A percentile compares a stretch with the other conserved stretches of the same genome.
Conservation (phyloP, 805 yeast species). For the Suhomyces sp. region DNA sequence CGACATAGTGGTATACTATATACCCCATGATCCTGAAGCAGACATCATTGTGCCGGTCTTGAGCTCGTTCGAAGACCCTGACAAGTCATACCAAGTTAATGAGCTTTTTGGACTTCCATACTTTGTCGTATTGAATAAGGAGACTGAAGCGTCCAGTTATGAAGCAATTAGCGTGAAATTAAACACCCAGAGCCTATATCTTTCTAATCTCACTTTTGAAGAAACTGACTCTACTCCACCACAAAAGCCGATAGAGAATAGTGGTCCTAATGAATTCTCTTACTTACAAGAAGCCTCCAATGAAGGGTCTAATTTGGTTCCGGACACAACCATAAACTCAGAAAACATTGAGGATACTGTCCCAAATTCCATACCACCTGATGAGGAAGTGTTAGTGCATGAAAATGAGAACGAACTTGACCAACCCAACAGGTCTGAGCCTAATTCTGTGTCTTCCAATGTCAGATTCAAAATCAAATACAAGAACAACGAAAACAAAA, state of each 20-base stretch:
- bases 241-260: background rate
- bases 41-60: slow-evolving; percentile 57
- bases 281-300: background rate
- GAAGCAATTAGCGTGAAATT: slow-evolving; percentile 58
- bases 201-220: background rate
- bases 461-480: slow-evolving; percentile 46
- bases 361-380: slow-evolving; percentile 14
- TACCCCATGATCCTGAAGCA: slow-evolving; percentile 43
- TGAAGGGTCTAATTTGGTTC: background rate
- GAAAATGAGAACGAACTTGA: slow-evolving; percentile 9
- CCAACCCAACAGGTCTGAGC: background rate
- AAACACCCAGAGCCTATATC: background rate
- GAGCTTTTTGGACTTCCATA: slow-evolving; percentile 74
- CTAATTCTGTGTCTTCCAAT: slow-evolving; percentile 39
- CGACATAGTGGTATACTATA: slow-evolving; percentile 58
- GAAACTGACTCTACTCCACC: background rate
- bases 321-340: background rate
- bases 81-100: slow-evolving; percentile 32
- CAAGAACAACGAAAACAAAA: background rate
- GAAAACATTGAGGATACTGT: slow-evolving; percentile 29
- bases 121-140: slow-evolving; percentile 54
- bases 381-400: background rate
- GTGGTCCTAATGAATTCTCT: too few relatives aligned
- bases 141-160: slow-evolving; percentile 50
- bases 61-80: slow-evolving; percentile 39